phyloP scores from a whole-genome alignment of 768 basidiomycete genomes.

The Suillus occidentalis region DNA sequence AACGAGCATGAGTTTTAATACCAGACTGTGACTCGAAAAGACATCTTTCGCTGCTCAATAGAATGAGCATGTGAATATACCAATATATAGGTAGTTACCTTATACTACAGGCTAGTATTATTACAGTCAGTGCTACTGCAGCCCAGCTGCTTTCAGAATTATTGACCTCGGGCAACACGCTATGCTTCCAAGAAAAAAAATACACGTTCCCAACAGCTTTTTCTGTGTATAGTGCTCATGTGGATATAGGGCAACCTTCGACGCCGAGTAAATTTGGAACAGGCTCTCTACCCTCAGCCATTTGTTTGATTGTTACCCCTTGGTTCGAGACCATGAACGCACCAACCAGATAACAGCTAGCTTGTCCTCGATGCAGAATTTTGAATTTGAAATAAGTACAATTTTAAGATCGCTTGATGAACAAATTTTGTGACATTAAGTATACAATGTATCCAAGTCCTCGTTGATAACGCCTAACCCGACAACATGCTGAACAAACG shows the following conservation, averaged over 20 bases:
- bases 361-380: not conserved
- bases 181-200: not conserved
- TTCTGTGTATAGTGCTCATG: not conserved
- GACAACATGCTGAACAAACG: not conserved
- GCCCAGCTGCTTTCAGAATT: not conserved
- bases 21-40: not conserved
- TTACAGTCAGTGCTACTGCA: not conserved
- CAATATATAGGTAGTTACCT: too few species aligned
- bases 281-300: not conserved
- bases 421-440: not conserved
- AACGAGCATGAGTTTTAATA: not conserved
- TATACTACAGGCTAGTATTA: too few species aligned
- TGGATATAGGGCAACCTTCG: not conserved
- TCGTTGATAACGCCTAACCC: not conserved
- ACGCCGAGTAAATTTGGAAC: not conserved
- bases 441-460: slow-evolving; percentile 3
- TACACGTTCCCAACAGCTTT: not conserved
- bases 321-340: too few species aligned
- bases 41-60: not conserved
- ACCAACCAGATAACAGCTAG: not conserved
- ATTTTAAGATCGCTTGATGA: not conserved
- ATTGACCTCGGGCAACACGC: not conserved
- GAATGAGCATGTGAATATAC: not conserved
- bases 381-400: not conserved
- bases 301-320: too few species aligned